Evolutionary conservation across 345 rosid species (phyloP).

Genomic region (Psidium guajava): DNA sequence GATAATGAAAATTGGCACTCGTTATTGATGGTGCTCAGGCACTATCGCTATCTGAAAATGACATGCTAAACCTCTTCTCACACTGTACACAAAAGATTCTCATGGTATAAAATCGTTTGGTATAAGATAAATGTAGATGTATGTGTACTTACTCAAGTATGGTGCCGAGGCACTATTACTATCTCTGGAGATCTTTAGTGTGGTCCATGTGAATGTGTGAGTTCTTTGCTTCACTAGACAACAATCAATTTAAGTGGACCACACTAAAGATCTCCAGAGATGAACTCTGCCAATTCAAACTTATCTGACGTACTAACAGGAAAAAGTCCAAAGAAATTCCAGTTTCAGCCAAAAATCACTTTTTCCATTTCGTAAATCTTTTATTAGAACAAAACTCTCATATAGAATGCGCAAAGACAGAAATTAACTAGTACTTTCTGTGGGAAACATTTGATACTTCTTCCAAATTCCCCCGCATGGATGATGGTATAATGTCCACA

Average conservation of each 20-base stretch:
- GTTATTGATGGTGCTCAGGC: background rate
- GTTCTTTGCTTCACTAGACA: background rate
- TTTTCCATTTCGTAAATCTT: background rate
- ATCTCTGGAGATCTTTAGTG: background rate
- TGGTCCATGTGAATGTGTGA: background rate
- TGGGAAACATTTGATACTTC: slow-evolving; percentile 23
- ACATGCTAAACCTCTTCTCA: background rate
- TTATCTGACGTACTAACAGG: background rate
- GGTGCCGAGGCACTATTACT: too few species aligned
- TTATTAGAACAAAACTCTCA: background rate
- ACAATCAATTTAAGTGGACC: background rate
- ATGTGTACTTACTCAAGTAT: background rate
- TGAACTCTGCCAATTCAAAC: background rate
- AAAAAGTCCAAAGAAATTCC: background rate
- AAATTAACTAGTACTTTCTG: slow-evolving; percentile 29
- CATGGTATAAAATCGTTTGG: background rate
- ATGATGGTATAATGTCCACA: slow-evolving; percentile 72
- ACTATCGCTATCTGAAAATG: background rate
- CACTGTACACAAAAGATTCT: background rate
- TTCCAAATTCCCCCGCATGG: slow-evolving; percentile 42
- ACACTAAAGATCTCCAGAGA: background rate
- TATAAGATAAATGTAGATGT: background rate
- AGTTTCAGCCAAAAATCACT: background rate
- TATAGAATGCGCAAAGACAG: background rate
- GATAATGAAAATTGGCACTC: background rate